Conservation (phyloP, 192 early-diverging fungal species). For the Oehlia diaphana region DNA sequence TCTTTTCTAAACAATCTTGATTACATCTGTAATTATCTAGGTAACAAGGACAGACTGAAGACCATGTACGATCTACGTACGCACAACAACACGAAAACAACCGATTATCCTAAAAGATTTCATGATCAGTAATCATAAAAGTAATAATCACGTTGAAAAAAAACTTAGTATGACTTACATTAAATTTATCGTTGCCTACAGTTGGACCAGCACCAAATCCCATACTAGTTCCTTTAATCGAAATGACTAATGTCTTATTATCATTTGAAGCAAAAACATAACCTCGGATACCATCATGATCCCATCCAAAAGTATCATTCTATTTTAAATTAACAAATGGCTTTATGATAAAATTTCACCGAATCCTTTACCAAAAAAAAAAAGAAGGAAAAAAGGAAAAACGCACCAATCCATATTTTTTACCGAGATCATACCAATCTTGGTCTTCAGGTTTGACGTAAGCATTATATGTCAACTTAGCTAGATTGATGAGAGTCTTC, state of each 20-base stretch:
- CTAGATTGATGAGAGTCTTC: conserved; percentile 69
- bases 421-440: conserved; percentile 70
- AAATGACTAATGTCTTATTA: conserved; percentile 73
- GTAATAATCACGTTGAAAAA: neutral
- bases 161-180: conserved; percentile 42
- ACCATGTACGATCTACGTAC: conserved; percentile 77
- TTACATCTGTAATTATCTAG: conserved; percentile 58
- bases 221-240: conserved; percentile 85
- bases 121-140: neutral
- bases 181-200: conserved; percentile 70
- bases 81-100: conserved; percentile 98
- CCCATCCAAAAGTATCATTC: conserved; percentile 74
- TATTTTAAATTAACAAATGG: conserved; percentile 30
- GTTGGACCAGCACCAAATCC: conserved; percentile 71
- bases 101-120: conserved; percentile 71
- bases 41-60: conserved; percentile 83
- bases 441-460: conserved; percentile 66
- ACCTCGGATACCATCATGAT: conserved; percentile 73
- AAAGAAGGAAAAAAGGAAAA: neutral
- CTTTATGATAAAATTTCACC: neutral
- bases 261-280: conserved; percentile 79
- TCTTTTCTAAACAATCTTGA: conserved; percentile 58
- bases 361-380: neutral
- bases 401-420: conserved; percentile 60
- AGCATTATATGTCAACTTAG: conserved; percentile 82